Evolutionary conservation across 1,284 basidiomycete genomes (phyloP), one percentile per base, ranked within the genome.

Genomic region (Ustilago tritici): DNA sequence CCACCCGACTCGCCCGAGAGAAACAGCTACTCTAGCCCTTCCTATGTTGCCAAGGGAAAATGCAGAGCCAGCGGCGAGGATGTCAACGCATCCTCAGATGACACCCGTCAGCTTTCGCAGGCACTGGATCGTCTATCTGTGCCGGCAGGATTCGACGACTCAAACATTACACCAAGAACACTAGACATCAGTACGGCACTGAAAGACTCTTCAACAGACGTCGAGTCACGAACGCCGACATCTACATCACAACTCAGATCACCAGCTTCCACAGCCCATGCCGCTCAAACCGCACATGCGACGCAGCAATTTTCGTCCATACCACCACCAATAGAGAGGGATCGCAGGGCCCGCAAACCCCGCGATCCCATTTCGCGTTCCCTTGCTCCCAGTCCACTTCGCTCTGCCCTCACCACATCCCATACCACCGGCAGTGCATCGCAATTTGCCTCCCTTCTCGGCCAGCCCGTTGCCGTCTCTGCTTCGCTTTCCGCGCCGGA

Each of bases 401-500:
- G 68, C 7, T 57, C 68, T 1, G n/a, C 68, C 7, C 52, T 57
- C 34, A 59, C 56, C 1, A 49, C 67, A 11, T 62, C 61, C 8
- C 61, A 67, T 12, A 66, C 67, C 40, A 75, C 65, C 4, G 65
- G 62, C 49, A 62, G 54, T 41, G 74, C 70, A 12, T 65, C 69
- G 2, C 65, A 77, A 23, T 72, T 70, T 41, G 58, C 61, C 14
- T 63, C 67, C 9, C 70, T 74, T 10, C 64, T 74, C 6, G 68
- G 67, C 12, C 70, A 70, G 47, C 67, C 71, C 1, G 55, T 58
- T 15, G 50, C 58, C 32, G 67, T 74, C 23, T 66, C 71, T 5
- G 76, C 76, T 12, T 71, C 76, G 4, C 57, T 74, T 34, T 74
- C 65, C 7, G 46, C 62, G 7, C 67, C 76, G 32, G 56, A 73